phyloP scores from a whole-genome alignment of 176 grass and related monocot species.

The Lolium perenne region DNA sequence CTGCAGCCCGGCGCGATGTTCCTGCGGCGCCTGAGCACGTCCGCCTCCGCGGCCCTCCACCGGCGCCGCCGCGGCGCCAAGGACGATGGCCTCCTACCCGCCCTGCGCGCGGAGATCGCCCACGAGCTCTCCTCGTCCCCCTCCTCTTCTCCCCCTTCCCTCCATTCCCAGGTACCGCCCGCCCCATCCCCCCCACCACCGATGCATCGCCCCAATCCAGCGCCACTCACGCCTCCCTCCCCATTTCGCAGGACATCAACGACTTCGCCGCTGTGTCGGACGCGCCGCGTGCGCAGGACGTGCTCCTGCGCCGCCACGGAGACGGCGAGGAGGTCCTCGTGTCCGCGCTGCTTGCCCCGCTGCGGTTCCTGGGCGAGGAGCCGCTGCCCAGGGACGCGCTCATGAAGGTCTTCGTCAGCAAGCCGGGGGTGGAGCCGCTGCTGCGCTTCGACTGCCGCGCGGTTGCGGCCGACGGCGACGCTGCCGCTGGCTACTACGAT shows the following conservation, averaged over 20 bases:
- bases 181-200: background rate
- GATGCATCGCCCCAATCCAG: background rate
- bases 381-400: constrained; percentile 44
- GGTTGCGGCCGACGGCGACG: background rate
- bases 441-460: constrained; percentile 76
- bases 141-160: background rate
- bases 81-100: constrained; percentile 56
- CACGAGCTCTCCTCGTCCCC: constrained; percentile 59
- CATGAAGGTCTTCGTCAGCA: constrained; percentile 83
- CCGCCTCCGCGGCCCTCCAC: constrained; percentile 35
- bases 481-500: constrained; percentile 44
- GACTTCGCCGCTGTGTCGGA: constrained; percentile 60
- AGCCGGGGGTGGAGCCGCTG: constrained; percentile 48
- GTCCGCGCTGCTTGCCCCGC: constrained; percentile 71
- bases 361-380: constrained; percentile 44
- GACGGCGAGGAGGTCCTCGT: constrained; percentile 58
- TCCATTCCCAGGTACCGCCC: constrained; percentile 37
- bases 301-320: constrained; percentile 55
- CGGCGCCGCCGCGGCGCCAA: constrained; percentile 30
- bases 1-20: constrained; percentile 25
- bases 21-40: constrained; percentile 41
- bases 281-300: constrained; percentile 49
- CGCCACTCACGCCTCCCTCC: background rate
- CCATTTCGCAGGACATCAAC: constrained; percentile 32
- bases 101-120: constrained; percentile 59